A percentile compares a stretch with the other conserved stretches of the same genome.
These are phyloP conservation scores for Mycocentrospora acerina DNA, from an alignment of 2,329 filamentous ascomycete species.

Conservation along the genomic window DNA sequence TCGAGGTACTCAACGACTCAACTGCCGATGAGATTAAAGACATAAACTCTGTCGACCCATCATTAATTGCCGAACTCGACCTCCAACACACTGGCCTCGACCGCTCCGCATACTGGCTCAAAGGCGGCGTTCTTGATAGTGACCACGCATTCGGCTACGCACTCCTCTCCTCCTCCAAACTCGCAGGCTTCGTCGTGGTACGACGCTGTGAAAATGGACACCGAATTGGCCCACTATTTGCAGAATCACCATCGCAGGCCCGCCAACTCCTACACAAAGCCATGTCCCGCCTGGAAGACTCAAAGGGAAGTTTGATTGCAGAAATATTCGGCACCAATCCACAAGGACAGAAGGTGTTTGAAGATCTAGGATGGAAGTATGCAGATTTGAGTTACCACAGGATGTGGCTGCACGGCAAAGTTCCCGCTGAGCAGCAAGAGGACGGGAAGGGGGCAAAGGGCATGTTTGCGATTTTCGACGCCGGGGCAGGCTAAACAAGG, in stretches of 20 bases:
- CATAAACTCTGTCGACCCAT: slow-evolving; percentile 22
- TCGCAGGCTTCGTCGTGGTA: slow-evolving; percentile 34
- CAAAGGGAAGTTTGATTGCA: slow-evolving; percentile 27
- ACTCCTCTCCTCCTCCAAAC: slow-evolving; percentile 11
- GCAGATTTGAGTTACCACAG: slow-evolving; percentile 37
- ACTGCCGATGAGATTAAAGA: slow-evolving; percentile 14
- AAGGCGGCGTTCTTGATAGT: slow-evolving; percentile 28
- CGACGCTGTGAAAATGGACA: slow-evolving; percentile 35
- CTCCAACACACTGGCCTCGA: slow-evolving; percentile 35
- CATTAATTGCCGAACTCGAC: slow-evolving; percentile 27
- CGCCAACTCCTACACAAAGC: slow-evolving; percentile 23
- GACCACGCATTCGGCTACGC: slow-evolving; percentile 32
- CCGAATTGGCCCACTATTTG: slow-evolving; percentile 42
- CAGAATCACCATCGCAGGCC: slow-evolving; percentile 24
- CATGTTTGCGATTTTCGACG: slow-evolving; percentile 42
- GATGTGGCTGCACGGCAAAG: slow-evolving; percentile 41
- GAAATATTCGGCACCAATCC: slow-evolving; percentile 40
- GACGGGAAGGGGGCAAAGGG: slow-evolving; percentile 31
- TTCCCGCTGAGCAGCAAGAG: slow-evolving; percentile 31
- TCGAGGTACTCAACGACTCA: slow-evolving; percentile 5
- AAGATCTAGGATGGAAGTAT: slow-evolving; percentile 34
- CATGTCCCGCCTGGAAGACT: slow-evolving; percentile 22
- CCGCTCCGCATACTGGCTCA: slow-evolving; percentile 32
- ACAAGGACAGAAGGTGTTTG: slow-evolving; percentile 30
- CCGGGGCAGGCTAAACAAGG: slow-evolving; percentile 30